phyloP scores from a whole-genome alignment of 2,329 filamentous ascomycete species.

The Exophiala aquamarina region DNA sequence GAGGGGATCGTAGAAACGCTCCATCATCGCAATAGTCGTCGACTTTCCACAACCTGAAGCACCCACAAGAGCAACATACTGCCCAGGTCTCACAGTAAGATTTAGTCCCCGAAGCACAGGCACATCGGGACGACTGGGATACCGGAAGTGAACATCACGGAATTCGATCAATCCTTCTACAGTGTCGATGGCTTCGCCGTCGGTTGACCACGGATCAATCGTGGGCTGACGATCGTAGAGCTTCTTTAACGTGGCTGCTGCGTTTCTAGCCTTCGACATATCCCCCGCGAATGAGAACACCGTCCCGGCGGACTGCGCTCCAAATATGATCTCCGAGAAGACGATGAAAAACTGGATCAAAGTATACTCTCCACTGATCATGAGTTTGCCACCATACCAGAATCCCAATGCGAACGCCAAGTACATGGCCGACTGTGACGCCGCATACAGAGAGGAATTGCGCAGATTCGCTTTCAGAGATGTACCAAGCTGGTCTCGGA shows the following conservation, averaged over 20 bases:
- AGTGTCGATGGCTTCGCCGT: conserved; percentile 61
- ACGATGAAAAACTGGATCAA: conserved; percentile 91
- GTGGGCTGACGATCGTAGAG: conserved; percentile 79
- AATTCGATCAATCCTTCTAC: conserved; percentile 84
- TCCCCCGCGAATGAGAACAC: conserved; percentile 89
- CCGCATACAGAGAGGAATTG: conserved; percentile 77
- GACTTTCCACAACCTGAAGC: conserved; percentile 92
- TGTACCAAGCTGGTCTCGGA: conserved; percentile 65
- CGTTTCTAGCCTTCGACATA: conserved; percentile 88
- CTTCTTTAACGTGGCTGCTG: conserved; percentile 74
- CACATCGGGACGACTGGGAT: conserved; percentile 86
- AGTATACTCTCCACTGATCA: conserved; percentile 68
- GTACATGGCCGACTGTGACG: conserved; percentile 81
- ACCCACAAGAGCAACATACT: conserved; percentile 75
- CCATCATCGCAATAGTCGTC: conserved; percentile 86
- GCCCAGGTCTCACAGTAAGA: conserved; percentile 46
- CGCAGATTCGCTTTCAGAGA: conserved; percentile 73
- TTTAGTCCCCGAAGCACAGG: conserved; percentile 87
- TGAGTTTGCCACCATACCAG: conserved; percentile 83
- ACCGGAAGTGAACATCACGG: conserved; percentile 88
- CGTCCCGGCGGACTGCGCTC: conserved; percentile 84
- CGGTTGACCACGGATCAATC: conserved; percentile 78
- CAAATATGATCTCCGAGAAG: conserved; percentile 85
- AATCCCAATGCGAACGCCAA: conserved; percentile 83
- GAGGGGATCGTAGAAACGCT: conserved; percentile 91